Evolutionary conservation across 2,329 filamentous ascomycete genomes (phyloP).

Genomic region (Ceratocystis cubensis): DNA sequence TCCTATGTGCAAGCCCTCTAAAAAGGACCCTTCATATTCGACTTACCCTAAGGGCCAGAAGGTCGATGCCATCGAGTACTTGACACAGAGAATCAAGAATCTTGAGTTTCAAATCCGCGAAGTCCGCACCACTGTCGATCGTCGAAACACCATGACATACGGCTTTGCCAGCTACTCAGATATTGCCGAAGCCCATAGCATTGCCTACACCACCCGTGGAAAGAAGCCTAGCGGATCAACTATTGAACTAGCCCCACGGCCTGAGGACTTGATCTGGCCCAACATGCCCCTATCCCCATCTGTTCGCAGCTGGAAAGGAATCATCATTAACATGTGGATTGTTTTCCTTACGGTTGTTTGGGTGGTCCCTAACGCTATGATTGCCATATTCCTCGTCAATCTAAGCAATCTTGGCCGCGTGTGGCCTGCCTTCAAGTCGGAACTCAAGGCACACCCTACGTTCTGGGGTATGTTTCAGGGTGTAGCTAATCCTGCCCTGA

Average conservation of each 20-base stretch:
- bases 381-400: slow-evolving; percentile 86
- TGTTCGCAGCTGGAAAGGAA: slow-evolving; percentile 56
- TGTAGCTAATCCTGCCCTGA: slow-evolving; percentile 77
- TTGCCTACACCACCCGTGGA: slow-evolving; percentile 67
- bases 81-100: slow-evolving; percentile 70
- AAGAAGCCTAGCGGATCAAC: slow-evolving; percentile 70
- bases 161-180: slow-evolving; percentile 90
- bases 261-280: slow-evolving; percentile 91
- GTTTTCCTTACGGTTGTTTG: slow-evolving; percentile 67
- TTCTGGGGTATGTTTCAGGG: slow-evolving; percentile 86
- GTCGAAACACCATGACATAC: slow-evolving; percentile 75
- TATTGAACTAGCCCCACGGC: slow-evolving; percentile 67
- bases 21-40: slow-evolving; percentile 57
- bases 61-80: slow-evolving; percentile 87
- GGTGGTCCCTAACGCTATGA: slow-evolving; percentile 86
- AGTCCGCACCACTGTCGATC: slow-evolving; percentile 69
- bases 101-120: slow-evolving; percentile 77
- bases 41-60: slow-evolving; percentile 57
- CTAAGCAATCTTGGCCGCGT: slow-evolving; percentile 65
- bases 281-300: slow-evolving; percentile 65
- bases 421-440: slow-evolving; percentile 61
- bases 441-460: slow-evolving; percentile 48
- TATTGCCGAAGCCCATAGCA: slow-evolving; percentile 75
- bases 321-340: slow-evolving; percentile 78
- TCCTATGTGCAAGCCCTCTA: slow-evolving; percentile 67